Percentiles rank a stretch among this genome's conserved stretches.
Conservation (phyloP, 108 stramenopile species). For the Aureococcus anophagefferens region DNA sequence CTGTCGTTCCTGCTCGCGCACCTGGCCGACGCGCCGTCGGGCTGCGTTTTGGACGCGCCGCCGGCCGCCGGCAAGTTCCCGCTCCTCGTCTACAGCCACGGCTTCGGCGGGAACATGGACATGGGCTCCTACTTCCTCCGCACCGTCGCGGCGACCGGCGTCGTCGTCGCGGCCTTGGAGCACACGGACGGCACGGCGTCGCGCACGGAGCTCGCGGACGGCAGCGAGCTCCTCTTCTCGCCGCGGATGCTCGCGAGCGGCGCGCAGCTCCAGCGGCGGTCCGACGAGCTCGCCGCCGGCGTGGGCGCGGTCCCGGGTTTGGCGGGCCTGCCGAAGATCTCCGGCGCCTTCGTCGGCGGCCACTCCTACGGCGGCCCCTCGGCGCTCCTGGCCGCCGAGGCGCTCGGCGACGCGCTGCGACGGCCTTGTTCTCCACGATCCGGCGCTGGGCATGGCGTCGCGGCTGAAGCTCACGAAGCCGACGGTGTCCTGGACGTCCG, state of each 20-base stretch:
- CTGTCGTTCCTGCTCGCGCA: slow-evolving; percentile 15
- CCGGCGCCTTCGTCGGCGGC: slow-evolving; percentile 16
- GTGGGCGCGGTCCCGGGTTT: neutral
- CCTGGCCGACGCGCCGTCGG: slow-evolving; percentile 12
- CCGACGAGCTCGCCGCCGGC: slow-evolving; percentile 21
- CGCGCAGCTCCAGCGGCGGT: slow-evolving; percentile 19
- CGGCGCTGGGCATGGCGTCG: slow-evolving; percentile 29
- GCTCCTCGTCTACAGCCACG: slow-evolving; percentile 21
- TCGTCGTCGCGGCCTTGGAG: slow-evolving; percentile 22
- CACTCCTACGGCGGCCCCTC: slow-evolving; percentile 19
- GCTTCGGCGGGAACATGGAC: slow-evolving; percentile 24
- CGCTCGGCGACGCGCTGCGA: neutral
- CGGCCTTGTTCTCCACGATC: slow-evolving; percentile 24
- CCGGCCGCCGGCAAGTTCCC: slow-evolving; percentile 1
- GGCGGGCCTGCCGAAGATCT: neutral
- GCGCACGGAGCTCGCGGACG: slow-evolving; percentile 11
- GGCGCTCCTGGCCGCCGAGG: slow-evolving; percentile 26
- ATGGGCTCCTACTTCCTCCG: slow-evolving; percentile 21
- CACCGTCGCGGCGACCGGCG: slow-evolving; percentile 14
- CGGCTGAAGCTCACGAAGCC: slow-evolving; percentile 19
- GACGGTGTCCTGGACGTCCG: slow-evolving; percentile 14
- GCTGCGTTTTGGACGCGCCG: slow-evolving; percentile 15
- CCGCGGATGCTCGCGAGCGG: slow-evolving; percentile 15
- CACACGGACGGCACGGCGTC: slow-evolving; percentile 27
- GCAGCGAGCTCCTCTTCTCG: slow-evolving; percentile 5